Evolutionary conservation across 805 yeast species (phyloP), one percentile per base, ranked within the genome.

Genomic region (Teunomyces atbi): DNA sequence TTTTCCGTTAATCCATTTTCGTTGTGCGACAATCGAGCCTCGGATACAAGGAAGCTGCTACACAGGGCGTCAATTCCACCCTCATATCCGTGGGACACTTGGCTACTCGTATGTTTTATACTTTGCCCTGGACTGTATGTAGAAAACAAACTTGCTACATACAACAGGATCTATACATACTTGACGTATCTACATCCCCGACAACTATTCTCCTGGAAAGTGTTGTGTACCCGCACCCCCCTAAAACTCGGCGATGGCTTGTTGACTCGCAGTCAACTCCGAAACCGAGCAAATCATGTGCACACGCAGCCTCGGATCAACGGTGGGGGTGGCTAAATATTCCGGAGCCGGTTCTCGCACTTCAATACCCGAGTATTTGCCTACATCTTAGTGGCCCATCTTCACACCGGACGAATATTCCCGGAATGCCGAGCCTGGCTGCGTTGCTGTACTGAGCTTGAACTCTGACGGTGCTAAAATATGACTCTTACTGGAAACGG

Each of bases 1-100:
- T 33, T 30, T 19, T 36, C 39, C 47, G 47, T 42, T 45, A 26
- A 45, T 40, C 47, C 47, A 19, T 29, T 19, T 37, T 34, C 38
- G 32, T 23, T 30, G 32, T n/a, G 23, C 29, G 20, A 26, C 28
- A 30, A 32, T 32, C 16, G 20, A 18, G 13, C 47, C 44, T 40
- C 47, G 47, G 47, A 34, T 45, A 39, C 20, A 30, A 32, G 47
- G 47, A 45, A 21, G 36, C 26, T 11, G 3, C 19, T 15, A 12
- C 26, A 18, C 15, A 26, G 35, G 15, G 15, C 18, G 33, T 30
- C 5, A 30, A 30, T 30, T 30, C 33, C 33, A 30, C 33, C 33
- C 26, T 4, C 18, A n/a, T 13, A 30, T 30, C 33, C 33, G 33
- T 30, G 33, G 33, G 15, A 30, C 33, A 5, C 10, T 30, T 30